Evolutionary conservation across 2,329 filamentous ascomycete species (phyloP), one percentile per base, ranked within the genome.

Genomic region (Paecilomyces formosus): DNA sequence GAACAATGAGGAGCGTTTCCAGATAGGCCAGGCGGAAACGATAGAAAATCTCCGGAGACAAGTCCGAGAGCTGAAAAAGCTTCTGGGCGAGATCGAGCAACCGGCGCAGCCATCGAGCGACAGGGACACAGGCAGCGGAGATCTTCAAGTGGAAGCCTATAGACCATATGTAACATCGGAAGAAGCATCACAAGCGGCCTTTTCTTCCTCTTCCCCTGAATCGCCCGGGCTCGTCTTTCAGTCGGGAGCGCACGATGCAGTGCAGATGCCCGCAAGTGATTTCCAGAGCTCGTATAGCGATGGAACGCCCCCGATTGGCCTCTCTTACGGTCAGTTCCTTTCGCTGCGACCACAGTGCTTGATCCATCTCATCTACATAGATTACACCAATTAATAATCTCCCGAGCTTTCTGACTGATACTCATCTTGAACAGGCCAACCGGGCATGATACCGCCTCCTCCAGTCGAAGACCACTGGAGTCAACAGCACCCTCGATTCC

Each of bases 1-100:
- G 11, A 68, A 64, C 3, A 55, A 66, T 66, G 85, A 86, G 45
- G 82, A 87, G 61, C 85, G 85, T 39, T 87, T 87, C 72, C 78
- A 82, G 60, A 79, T 87, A 52, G 85, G 87, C 79, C 80, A 85
- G 66, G 75, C 81, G 45, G 77, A 69, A 31, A 63, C 68, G 24
- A 70, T 70, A 35, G 59, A 68, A 21, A 63, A 61, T 12, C 54
- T 70, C 31, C 64, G 68, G 15, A 63, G 64, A 21, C 67, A 70
- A 50, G 59, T 70, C 55, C 59, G 57, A 18, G 50, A 31, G n/a
- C 53, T 62, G 13, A 62, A 59, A 22, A 52, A 57, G 31, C 35
- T 28, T 22, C 30, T 59, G 39, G 55, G 28, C 3, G 55, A 58
- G 35, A 30, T 26, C 9, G 55, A 59, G 51, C 55, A 59, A 45